Conservation (phyloP, 1,284 basidiomycete genomes). For the Thelephora terrestris region DNA sequence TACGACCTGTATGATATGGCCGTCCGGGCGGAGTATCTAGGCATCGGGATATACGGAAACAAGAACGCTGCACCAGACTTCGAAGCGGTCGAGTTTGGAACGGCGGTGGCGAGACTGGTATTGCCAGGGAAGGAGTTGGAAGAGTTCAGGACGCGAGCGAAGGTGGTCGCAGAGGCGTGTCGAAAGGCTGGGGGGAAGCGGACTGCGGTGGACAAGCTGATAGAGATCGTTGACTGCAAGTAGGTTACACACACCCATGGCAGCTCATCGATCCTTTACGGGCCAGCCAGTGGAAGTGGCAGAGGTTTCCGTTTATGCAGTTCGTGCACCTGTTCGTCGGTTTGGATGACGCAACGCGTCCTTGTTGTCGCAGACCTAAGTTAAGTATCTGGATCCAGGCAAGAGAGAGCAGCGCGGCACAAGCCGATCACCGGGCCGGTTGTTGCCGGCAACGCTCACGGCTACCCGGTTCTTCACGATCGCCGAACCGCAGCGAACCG, state of each 20-base stretch:
- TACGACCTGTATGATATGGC: slow-evolving; percentile 11
- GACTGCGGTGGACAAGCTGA: slow-evolving; percentile 6
- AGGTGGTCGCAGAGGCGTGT: slow-evolving; percentile 7
- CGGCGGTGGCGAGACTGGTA: slow-evolving; percentile 3
- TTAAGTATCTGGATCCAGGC: no score
- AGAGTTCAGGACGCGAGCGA: slow-evolving; percentile 5
- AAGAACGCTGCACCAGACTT: slow-evolving; percentile 6
- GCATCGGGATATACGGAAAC: slow-evolving; percentile 10
- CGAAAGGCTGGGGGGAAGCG: slow-evolving; percentile 7
- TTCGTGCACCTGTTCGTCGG: slow-evolving; percentile 2
- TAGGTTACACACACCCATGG: no score
- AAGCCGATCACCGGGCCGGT: no score
- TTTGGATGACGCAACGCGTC: neutral
- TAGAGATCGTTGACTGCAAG: neutral
- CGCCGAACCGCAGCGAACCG: no score
- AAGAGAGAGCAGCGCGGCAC: no score
- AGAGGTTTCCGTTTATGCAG: neutral
- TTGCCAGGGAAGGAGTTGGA: slow-evolving; percentile 3
- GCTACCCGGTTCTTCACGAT: no score
- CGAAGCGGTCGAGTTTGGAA: slow-evolving; percentile 3
- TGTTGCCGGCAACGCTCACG: no score
- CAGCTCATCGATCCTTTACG: no score
- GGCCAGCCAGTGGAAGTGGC: no score
- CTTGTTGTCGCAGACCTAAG: no score
- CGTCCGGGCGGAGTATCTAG: slow-evolving; percentile 9